Evolutionary conservation across 2,329 filamentous ascomycete genomes (phyloP).

Genomic region (Aspergillus melleus): DNA sequence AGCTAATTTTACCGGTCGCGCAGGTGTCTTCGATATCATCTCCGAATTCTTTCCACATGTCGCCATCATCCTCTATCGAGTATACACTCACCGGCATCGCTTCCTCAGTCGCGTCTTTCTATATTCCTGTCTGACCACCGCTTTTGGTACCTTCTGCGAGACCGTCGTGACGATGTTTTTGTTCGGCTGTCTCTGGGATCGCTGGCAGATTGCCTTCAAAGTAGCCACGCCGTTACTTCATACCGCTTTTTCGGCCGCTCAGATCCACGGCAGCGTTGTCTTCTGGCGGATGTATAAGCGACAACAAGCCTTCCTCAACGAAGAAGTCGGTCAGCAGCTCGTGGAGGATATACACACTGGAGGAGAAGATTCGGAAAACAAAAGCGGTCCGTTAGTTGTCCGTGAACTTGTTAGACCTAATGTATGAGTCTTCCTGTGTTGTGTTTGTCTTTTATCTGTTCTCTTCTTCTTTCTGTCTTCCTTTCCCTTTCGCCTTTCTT

Average conservation of each 20-base stretch:
- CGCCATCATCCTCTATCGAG: constrained; percentile 48
- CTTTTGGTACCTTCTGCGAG: constrained; percentile 41
- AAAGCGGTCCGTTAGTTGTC: too few relatives aligned
- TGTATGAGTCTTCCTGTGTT: not conserved
- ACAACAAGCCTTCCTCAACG: constrained; percentile 11
- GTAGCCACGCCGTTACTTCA: constrained; percentile 46
- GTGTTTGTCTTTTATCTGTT: not conserved
- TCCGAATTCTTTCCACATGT: constrained; percentile 50
- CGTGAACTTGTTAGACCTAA: too few relatives aligned
- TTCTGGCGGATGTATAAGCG: constrained; percentile 42
- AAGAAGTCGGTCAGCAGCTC: not conserved
- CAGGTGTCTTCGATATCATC: constrained; percentile 49
- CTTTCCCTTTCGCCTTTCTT: too few relatives aligned
- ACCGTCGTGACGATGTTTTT: constrained; percentile 48
- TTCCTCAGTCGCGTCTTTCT: constrained; percentile 44
- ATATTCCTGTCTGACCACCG: constrained; percentile 37
- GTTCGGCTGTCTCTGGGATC: constrained; percentile 44
- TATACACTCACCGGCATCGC: constrained; percentile 38
- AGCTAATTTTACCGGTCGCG: not conserved
- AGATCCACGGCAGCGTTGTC: constrained; percentile 45
- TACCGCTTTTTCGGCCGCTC: constrained; percentile 42
- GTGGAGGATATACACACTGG: not conserved
- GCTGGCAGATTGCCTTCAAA: constrained; percentile 47
- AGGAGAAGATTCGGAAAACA: not conserved
- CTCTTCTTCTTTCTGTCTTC: not conserved